Conservation (phyloP, 768 basidiomycete species). For the Tubosaeta sp. region DNA sequence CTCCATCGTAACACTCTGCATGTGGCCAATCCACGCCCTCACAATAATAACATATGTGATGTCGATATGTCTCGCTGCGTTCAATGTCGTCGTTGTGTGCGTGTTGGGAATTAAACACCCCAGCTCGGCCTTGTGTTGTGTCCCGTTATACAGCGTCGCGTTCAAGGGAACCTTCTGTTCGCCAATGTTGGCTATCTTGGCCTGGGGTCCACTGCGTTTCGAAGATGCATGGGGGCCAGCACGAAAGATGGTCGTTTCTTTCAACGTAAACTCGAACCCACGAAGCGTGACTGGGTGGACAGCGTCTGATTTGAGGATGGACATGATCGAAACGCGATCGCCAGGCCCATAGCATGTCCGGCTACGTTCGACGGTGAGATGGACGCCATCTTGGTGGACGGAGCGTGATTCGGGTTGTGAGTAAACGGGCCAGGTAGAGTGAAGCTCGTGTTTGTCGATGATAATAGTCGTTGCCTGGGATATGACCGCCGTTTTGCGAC, state of each 20-base stretch:
- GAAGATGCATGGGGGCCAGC: conserved; percentile 46
- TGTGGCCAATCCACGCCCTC: conserved; percentile 72
- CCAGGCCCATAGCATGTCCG: conserved; percentile 84
- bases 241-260: conserved; percentile 74
- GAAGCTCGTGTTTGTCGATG: conserved; percentile 91
- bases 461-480: conserved; percentile 68
- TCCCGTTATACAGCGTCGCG: conserved; percentile 68
- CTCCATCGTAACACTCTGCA: conserved; percentile 62
- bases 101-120: conserved; percentile 62
- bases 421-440: conserved; percentile 92
- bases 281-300: conserved; percentile 68
- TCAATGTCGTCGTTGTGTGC: conserved; percentile 78
- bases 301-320: conserved; percentile 68
- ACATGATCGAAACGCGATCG: conserved; percentile 70
- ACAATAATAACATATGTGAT: conserved; percentile 76
- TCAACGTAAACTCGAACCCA: conserved; percentile 77
- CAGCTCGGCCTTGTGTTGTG: conserved; percentile 69
- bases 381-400: conserved; percentile 61
- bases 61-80: conserved; percentile 79
- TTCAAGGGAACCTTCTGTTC: conserved; percentile 73
- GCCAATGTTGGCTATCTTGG: conserved; percentile 49
- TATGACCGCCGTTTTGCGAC: conserved; percentile 65
- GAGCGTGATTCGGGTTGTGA: conserved; percentile 72
- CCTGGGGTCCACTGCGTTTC: conserved; percentile 58
- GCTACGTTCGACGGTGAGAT: conserved; percentile 69